Conservation (phyloP, 768 basidiomycete species). For the Lentinula raphanica region DNA sequence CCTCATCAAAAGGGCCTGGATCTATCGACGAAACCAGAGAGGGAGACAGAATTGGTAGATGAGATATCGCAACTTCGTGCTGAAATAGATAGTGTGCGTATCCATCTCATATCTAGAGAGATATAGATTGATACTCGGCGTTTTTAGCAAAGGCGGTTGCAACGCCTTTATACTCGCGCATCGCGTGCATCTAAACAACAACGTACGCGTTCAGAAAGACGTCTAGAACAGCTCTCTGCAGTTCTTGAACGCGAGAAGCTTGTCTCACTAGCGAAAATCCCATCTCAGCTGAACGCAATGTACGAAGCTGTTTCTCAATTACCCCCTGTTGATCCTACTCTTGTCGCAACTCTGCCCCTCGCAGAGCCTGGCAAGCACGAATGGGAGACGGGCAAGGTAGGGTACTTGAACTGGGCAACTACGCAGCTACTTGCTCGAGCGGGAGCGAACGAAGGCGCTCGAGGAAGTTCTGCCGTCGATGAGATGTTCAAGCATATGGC, state of each 20-base stretch:
- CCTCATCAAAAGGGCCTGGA: conserved; percentile 75
- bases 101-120: conserved; percentile 1
- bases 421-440: conserved; percentile 41
- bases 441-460: conserved; percentile 20
- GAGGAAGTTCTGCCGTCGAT: conserved; percentile 13
- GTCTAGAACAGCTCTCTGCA: conserved; percentile 34
- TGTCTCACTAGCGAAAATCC: conserved; percentile 33
- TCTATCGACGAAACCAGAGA: conserved; percentile 52
- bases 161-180: conserved; percentile 50
- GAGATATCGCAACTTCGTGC: conserved; percentile 65
- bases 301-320: conserved; percentile 45
- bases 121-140: not conserved
- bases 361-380: conserved; percentile 61
- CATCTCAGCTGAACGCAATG: conserved; percentile 37
- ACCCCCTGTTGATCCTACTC: conserved; percentile 35
- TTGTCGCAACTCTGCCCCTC: conserved; percentile 31
- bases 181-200: conserved; percentile 42
- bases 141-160: conserved; percentile 60
- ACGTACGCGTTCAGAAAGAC: conserved; percentile 40
- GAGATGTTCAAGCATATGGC: conserved; percentile 10
- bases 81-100: conserved; percentile 65
- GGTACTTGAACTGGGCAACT: conserved; percentile 77
- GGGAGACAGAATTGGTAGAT: conserved; percentile 55
- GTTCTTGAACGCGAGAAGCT: conserved; percentile 37
- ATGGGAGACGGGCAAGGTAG: conserved; percentile 73